These are phyloP conservation scores for Penicillium cosmopolitanum DNA, from an alignment of 495 filamentous ascomycete genomes.

Conservation along the genomic window DNA sequence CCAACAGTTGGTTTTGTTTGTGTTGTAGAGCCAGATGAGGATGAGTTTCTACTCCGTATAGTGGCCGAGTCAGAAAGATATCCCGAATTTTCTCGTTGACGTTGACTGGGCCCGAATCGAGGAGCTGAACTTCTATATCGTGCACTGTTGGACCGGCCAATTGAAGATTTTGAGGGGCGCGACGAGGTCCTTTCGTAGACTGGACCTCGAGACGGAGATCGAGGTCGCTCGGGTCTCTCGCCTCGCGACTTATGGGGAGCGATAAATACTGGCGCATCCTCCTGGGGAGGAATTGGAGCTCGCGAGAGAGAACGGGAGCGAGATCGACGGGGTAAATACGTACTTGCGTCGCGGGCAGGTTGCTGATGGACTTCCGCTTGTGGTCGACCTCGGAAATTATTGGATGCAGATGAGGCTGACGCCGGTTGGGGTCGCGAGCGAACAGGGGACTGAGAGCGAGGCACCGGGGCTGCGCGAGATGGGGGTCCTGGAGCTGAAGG, in stretches of 20 bases:
- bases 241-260: conserved; percentile 1
- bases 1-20: conserved; percentile 6
- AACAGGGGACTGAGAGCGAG: background rate
- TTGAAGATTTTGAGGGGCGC: conserved; percentile 1
- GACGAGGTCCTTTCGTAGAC: conserved; percentile 1
- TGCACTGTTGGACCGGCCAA: conserved; percentile 29
- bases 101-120: background rate
- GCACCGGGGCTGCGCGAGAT: conserved; percentile 12
- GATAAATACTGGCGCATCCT: conserved; percentile 3
- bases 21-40: background rate
- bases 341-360: background rate
- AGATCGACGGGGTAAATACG: background rate
- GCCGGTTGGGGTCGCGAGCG: background rate
- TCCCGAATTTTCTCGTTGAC: conserved; percentile 16
- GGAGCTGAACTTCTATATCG: conserved; percentile 9
- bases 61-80: conserved; percentile 36
- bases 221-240: background rate
- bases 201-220: conserved; percentile 2
- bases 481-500: conserved; percentile 6
- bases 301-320: conserved; percentile 11
- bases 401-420: conserved; percentile 19
- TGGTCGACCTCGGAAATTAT: conserved; percentile 17
- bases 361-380: conserved; percentile 9
- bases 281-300: background rate
- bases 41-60: conserved; percentile 14